phyloP scores from a whole-genome alignment of 208 protist species.

The Trypanosoma conorhini region DNA sequence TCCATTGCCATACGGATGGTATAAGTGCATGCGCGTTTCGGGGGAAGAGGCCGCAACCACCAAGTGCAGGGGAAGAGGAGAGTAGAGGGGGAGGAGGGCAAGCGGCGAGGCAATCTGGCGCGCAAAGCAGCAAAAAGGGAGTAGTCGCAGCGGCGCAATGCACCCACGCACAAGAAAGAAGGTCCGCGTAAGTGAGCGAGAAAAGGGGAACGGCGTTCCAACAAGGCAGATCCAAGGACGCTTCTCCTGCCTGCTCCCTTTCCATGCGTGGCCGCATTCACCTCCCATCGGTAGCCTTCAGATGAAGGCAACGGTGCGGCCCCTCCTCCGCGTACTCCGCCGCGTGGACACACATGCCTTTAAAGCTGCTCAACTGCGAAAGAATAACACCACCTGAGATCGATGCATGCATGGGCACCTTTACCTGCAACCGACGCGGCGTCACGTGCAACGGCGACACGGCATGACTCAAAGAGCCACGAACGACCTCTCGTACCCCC shows the following conservation, averaged over 20 bases:
- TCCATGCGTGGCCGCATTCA: constrained; percentile 18
- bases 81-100: too few relatives aligned
- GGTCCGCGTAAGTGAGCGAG: neutral
- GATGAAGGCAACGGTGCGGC: constrained; percentile 59
- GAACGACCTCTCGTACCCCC: constrained; percentile 25
- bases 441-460: constrained; percentile 14
- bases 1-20: too few relatives aligned
- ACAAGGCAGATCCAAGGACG: neutral
- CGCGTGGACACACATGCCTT: constrained; percentile 61
- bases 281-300: constrained; percentile 56
- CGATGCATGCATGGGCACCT: constrained; percentile 41
- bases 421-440: constrained; percentile 32
- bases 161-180: constrained; percentile 1
- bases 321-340: constrained; percentile 78
- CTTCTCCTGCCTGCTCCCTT: neutral
- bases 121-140: neutral
- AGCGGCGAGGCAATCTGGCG: too few relatives aligned
- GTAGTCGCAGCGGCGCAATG: neutral
- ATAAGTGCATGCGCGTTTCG: neutral
- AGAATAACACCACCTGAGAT: constrained; percentile 67
- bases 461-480: constrained; percentile 26
- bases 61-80: too few relatives aligned
- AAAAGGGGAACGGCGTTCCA: neutral
- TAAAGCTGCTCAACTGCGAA: constrained; percentile 77
- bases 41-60: too few relatives aligned